Conservation (phyloP, 2,329 filamentous ascomycete genomes). For the Septoria linicola region DNA sequence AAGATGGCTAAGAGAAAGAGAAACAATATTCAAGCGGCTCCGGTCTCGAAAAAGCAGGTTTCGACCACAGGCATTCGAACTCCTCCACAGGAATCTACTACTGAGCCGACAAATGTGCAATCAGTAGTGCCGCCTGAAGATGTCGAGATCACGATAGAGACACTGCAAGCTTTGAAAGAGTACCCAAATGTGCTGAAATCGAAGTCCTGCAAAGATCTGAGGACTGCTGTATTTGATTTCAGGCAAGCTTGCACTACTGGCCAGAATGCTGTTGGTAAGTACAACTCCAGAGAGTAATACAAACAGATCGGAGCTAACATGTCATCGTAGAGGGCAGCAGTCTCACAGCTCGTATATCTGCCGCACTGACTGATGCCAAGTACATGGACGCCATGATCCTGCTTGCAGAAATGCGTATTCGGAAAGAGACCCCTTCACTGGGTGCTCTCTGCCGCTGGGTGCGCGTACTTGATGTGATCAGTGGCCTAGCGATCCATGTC, state of each 20-base stretch:
- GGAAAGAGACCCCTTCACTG: slow-evolving; percentile 64
- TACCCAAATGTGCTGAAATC: slow-evolving; percentile 66
- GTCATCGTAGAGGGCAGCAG: slow-evolving; percentile 55
- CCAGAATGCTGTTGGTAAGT: slow-evolving; percentile 49
- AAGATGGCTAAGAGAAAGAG: slow-evolving; percentile 20
- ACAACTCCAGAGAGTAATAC: neutral
- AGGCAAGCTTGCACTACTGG: slow-evolving; percentile 68
- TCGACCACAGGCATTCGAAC: slow-evolving; percentile 6
- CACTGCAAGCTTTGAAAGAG: slow-evolving; percentile 57
- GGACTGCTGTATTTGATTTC: slow-evolving; percentile 67
- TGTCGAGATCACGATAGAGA: slow-evolving; percentile 66
- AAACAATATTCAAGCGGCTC: slow-evolving; percentile 1
- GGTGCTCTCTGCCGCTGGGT: slow-evolving; percentile 72
- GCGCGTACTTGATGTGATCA: slow-evolving; percentile 67
- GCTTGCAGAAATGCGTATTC: slow-evolving; percentile 68
- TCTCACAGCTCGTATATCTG: slow-evolving; percentile 65
- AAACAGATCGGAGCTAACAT: neutral
- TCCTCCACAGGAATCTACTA: slow-evolving; percentile 10
- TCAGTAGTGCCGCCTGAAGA: slow-evolving; percentile 50
- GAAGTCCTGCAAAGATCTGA: slow-evolving; percentile 65
- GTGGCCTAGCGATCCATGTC: slow-evolving; percentile 60
- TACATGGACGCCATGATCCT: slow-evolving; percentile 65
- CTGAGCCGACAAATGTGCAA: slow-evolving; percentile 3
- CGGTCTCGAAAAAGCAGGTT: slow-evolving; percentile 3
- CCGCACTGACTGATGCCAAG: slow-evolving; percentile 63